Base-by-base conservation (phyloP, 1,139 yeast genomes). In the Kodamaea suecica region DNA sequence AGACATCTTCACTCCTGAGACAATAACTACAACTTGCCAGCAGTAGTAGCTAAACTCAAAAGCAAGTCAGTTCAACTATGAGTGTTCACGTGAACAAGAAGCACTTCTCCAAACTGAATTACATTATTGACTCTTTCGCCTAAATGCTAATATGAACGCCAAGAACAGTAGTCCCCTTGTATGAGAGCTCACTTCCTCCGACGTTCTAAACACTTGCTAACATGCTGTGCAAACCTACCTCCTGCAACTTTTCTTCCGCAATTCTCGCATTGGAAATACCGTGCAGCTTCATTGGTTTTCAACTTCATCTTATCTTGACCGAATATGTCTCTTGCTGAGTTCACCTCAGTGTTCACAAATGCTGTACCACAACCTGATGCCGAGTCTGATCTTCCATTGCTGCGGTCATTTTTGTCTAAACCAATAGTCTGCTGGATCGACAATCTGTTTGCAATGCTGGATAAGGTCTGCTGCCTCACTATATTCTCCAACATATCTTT, bases 171-270 rank as follows among this genome's bases (percentile, higher is more conserved):
- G n/a, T n/a, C n/a, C n/a, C 23, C 17, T n/a, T n/a, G n/a, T n/a
- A n/a, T n/a, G n/a, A n/a, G 8, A 19, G 8, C 21, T 34, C 34
- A 43, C 34, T 37, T 36, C 25, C 62, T 49, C 43, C 50, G 57
- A 24, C 74, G 48, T 38, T 69, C 86, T 25, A 88, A 61, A 52
- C 98, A 92, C 49, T 95, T 78, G 53, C 87, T 94, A 30, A 90
- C 71, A 59, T 92, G 98, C 34, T 86, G 90, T 3, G 97, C 97
- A 66, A 86, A 88, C 40, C 98, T 67, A 25, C 86, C 81, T 0
- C 95, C 96, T 1, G 96, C 92, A 11, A 92, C 83, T 51, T 83
- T 85, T 37, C 98, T 68, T 5, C 78, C 79, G 59, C 98, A 92
- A 47, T 84, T 83, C 11, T 75, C 72, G 60, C 98, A 92, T 39